Base-by-base conservation (phyloP, 129 eudicot genomes). In the Centrapalus pauciflorus region DNA sequence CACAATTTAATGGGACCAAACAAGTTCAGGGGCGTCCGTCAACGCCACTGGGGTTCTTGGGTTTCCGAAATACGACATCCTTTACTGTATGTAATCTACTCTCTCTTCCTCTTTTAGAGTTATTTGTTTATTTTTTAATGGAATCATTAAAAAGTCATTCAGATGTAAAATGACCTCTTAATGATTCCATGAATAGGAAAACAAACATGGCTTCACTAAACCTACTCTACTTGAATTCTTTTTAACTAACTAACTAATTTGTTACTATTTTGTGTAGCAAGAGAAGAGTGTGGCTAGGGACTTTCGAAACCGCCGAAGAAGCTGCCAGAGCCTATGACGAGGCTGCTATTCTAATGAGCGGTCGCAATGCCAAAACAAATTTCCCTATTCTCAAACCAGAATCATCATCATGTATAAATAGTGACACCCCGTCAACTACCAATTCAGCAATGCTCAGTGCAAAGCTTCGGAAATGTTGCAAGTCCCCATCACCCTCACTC, bases 31-130 rank as follows among this genome's bases (percentile, higher is more conserved):
- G 98, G 98, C 14, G 98, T 92, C 60, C 85, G 98, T 61, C 98
- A 92, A 73, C 98, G 98, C 87, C 96, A 88, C 35, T 92, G 98
- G 98, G 98, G 98, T 14, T 92, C 98, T n/a, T 92, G 98, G 98
- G 98, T 92, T 73, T 85, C 98, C 66, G 98, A 92, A 65, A 92
- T 92, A 61, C 96, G 98, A 65, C 98, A 92, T 63, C 98, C 98
- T 74, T 72, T 92, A 58, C 75, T 92, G 98, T 89, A 81, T n/a
- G n/a, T n/a, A n/a, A n/a, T 4, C 7, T 20, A 8, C 19, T 27
- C 19, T 8, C 54, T 30, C 23, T 28, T 3, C 5, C 17, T 12
- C n/a, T n/a, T n/a, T n/a, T n/a, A n/a, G n/a, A n/a, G n/a, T n/a
- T n/a, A n/a, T n/a, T n/a, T n/a, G n/a, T n/a, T n/a, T n/a, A n/a